Evolutionary conservation across 306 rosid species (phyloP).

Genomic region (Amphicarpaea edgeworthii): DNA sequence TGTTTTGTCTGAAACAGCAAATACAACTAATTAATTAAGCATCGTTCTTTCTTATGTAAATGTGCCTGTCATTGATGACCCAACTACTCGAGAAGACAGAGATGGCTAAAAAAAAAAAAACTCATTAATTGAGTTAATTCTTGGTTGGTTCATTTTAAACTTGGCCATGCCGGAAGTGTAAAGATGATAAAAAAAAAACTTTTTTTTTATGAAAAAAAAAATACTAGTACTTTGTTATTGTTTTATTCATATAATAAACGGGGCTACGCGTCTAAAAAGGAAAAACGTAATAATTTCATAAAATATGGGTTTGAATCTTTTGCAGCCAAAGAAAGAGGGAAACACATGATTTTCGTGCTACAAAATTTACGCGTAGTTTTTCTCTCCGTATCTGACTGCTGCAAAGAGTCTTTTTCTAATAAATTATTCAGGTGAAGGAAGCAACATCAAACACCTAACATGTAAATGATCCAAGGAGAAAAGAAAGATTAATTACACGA

Average conservation of each 20-base stretch:
- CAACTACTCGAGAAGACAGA: conserved; percentile 19
- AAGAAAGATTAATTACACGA: no score
- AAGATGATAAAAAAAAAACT: neutral
- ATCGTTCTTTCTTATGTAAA: neutral
- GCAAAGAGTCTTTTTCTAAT: no score
- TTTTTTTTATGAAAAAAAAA: no score
- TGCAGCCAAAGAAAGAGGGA: neutral
- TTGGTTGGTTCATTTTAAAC: conserved; percentile 2
- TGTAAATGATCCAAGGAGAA: no score
- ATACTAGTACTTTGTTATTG: neutral
- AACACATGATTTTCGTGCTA: neutral
- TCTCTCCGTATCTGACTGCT: no score
- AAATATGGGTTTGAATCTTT: neutral
- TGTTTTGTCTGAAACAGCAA: conserved; percentile 24
- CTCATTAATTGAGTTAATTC: neutral
- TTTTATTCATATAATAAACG: neutral
- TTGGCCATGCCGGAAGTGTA: neutral
- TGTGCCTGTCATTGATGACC: conserved; percentile 16
- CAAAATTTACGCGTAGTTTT: neutral
- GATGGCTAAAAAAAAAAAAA: neutral
- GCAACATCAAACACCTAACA: no score
- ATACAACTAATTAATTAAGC: neutral
- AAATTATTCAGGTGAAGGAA: no score
- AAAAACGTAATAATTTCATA: neutral
- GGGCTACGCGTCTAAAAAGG: neutral